Evolutionary conservation across 2,329 filamentous ascomycete species (phyloP).

Genomic region (Madurella fahalii): DNA sequence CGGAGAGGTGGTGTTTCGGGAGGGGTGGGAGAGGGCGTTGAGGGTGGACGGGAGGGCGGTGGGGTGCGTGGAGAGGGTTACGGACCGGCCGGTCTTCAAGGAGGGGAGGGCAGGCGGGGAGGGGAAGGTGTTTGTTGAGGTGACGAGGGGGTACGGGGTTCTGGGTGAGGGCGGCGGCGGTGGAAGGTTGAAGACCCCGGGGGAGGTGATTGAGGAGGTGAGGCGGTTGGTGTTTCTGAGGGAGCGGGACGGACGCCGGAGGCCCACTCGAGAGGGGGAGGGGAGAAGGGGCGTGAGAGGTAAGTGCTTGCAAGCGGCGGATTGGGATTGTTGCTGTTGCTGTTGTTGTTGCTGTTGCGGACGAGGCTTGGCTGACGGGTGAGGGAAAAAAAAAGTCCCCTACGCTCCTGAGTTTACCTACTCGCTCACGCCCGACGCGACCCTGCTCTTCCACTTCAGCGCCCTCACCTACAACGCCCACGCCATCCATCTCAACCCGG

Average conservation of each 20-base stretch:
- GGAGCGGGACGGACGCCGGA: constrained; percentile 21
- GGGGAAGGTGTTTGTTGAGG: constrained; percentile 50
- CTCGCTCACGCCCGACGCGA: constrained; percentile 60
- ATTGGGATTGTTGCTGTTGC: neutral
- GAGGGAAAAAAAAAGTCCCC: constrained; percentile 28
- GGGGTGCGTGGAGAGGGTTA: constrained; percentile 45
- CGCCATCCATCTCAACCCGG: constrained; percentile 76
- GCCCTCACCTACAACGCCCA: constrained; percentile 92
- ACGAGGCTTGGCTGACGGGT: too few species aligned
- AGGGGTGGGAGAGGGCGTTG: constrained; percentile 28
- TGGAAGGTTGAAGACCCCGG: neutral
- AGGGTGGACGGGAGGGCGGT: constrained; percentile 37
- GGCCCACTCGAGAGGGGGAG: constrained; percentile 2
- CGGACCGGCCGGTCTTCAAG: constrained; percentile 28
- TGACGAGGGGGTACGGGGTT: constrained; percentile 42
- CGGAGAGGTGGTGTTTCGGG: constrained; percentile 60
- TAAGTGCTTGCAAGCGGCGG: too few species aligned
- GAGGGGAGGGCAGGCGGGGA: constrained; percentile 28
- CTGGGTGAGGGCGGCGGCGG: neutral
- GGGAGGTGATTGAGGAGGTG: constrained; percentile 41
- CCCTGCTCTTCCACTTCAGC: constrained; percentile 83
- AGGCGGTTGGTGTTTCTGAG: constrained; percentile 52
- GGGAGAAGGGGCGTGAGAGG: constrained; percentile 22
- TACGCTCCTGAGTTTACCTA: constrained; percentile 39
- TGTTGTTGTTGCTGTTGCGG: too few species aligned